These are phyloP conservation scores for Salvia sclarea DNA, from an alignment of 305 asterid genomes.

Conservation along the genomic window DNA sequence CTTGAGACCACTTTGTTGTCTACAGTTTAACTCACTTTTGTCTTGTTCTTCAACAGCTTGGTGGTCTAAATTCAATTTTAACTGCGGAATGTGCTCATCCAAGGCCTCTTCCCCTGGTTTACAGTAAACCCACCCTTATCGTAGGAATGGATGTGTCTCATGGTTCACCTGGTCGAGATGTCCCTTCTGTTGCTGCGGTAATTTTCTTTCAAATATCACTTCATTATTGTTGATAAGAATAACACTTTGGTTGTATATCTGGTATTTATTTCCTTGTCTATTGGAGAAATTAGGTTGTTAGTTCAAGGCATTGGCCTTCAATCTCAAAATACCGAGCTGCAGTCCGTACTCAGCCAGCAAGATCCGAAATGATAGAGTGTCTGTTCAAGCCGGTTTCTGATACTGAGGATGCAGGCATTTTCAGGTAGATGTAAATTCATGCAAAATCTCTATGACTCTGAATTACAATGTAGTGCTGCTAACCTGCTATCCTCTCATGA, in stretches of 20 bases:
- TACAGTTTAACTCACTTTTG: background rate
- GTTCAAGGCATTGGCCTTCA: conserved; percentile 70
- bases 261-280: background rate
- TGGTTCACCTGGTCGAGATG: conserved; percentile 77
- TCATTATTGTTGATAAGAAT: background rate
- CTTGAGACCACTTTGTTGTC: background rate
- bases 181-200: conserved; percentile 84
- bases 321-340: conserved; percentile 70
- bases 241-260: background rate
- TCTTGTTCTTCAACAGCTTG: conserved; percentile 50
- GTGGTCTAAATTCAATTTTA: conserved; percentile 68
- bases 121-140: conserved; percentile 58
- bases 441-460: background rate
- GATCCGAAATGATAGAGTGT: conserved; percentile 61
- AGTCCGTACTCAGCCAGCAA: conserved; percentile 68
- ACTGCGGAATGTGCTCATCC: conserved; percentile 41
- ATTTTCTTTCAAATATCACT: background rate
- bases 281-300: conserved; percentile 56
- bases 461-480: background rate
- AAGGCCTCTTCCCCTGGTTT: conserved; percentile 41
- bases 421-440: conserved; percentile 43
- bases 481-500: too few species aligned
- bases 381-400: conserved; percentile 46
- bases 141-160: conserved; percentile 93
- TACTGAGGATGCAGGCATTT: conserved; percentile 51